A percentile compares a stretch with the other conserved stretches of the same genome.
Evolutionary conservation across 768 basidiomycete genomes (phyloP).

Genomic region (Candolleomyces aberdarensis): DNA sequence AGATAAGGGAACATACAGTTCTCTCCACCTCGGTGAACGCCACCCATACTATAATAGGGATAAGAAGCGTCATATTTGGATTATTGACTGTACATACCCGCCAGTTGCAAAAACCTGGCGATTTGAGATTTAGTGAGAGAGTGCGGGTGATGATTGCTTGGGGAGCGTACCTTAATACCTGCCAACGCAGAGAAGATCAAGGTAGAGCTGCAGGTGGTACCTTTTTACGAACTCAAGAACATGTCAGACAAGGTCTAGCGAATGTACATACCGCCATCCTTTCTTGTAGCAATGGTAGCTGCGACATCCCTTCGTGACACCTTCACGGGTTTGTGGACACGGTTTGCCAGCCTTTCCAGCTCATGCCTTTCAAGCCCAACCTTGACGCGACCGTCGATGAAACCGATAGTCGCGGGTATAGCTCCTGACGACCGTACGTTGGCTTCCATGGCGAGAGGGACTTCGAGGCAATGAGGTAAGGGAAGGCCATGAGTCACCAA

Average conservation of each 20-base stretch:
- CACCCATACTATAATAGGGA: conserved; percentile 26
- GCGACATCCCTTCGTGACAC: conserved; percentile 81
- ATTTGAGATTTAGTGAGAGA: no score
- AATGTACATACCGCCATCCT: conserved; percentile 62
- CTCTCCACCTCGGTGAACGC: conserved; percentile 47
- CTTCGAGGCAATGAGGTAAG: conserved; percentile 69
- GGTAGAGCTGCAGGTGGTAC: conserved; percentile 72
- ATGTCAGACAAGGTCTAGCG: neutral
- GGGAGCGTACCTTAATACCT: conserved; percentile 69
- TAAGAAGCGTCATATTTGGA: conserved; percentile 1
- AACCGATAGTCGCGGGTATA: conserved; percentile 88
- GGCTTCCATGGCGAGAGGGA: conserved; percentile 66
- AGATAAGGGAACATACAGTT: conserved; percentile 30
- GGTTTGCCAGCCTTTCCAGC: conserved; percentile 65
- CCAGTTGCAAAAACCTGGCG: conserved; percentile 85
- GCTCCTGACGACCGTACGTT: conserved; percentile 73
- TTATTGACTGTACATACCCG: conserved; percentile 51
- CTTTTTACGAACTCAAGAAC: conserved; percentile 25
- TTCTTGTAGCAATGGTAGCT: conserved; percentile 61
- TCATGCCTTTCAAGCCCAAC: conserved; percentile 71
- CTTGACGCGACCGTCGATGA: conserved; percentile 81
- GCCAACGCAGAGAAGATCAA: conserved; percentile 72
- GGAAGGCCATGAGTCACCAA: conserved; percentile 94
- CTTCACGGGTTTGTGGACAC: conserved; percentile 48
- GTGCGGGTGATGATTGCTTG: neutral